Percentiles rank a stretch among this genome's conserved stretches.
phyloP scores from a whole-genome alignment of 106 monocot genomes.

The Allium sativum region DNA sequence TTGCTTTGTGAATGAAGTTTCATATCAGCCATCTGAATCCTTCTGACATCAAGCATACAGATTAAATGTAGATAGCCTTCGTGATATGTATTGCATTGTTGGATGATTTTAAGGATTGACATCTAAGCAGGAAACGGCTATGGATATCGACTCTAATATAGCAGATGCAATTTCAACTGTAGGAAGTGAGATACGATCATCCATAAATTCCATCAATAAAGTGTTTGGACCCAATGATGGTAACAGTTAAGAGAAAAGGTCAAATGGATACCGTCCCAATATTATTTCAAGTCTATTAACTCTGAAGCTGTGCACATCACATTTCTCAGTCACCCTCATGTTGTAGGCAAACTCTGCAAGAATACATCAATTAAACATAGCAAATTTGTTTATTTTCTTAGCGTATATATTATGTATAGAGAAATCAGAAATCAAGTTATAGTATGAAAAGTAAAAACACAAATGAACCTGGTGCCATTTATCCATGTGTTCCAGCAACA shows the following conservation, averaged over 20 bases:
- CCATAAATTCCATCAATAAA: conserved; percentile 12
- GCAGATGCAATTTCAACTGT: not conserved
- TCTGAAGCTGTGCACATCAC: conserved; percentile 16
- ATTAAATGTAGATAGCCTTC: not conserved
- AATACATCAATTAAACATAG: too few relatives aligned
- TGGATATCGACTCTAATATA: not conserved
- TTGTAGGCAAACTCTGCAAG: conserved; percentile 6
- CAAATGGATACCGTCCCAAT: conserved; percentile 6
- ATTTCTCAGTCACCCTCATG: conserved; percentile 2
- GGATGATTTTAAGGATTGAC: conserved; percentile 7
- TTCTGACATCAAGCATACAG: too few relatives aligned
- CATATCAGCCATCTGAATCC: too few relatives aligned
- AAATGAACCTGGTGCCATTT: conserved; percentile 42
- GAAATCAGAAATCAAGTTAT: too few relatives aligned
- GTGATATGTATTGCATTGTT: conserved; percentile 14
- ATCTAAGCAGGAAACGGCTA: conserved; percentile 10
- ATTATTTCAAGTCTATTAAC: conserved; percentile 6
- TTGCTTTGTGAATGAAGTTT: too few relatives aligned
- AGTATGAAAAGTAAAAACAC: too few relatives aligned
- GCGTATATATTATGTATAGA: too few relatives aligned
- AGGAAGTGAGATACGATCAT: conserved; percentile 9
- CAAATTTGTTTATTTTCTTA: too few relatives aligned
- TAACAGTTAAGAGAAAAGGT: conserved; percentile 5
- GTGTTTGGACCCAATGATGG: not conserved
- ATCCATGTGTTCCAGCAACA: conserved; percentile 31